These are phyloP conservation scores for Xylariaceae sp. DNA, from an alignment of 2,329 filamentous ascomycete species.

Conservation along the genomic window DNA sequence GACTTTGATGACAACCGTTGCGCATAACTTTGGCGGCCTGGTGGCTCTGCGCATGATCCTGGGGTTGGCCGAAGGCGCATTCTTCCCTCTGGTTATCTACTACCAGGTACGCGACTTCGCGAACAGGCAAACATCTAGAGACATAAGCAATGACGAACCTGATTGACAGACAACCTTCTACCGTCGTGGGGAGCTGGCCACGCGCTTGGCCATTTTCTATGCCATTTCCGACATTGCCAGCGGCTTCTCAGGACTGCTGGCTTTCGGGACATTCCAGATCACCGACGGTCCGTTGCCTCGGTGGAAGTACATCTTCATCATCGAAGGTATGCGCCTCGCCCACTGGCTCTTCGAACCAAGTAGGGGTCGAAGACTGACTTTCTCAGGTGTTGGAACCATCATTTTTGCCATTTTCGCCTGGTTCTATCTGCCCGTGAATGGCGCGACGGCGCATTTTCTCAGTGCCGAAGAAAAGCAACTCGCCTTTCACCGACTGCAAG, in stretches of 20 bases:
- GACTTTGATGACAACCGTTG: constrained; percentile 50
- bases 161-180: constrained; percentile 51
- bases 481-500: constrained; percentile 62
- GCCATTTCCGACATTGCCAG: constrained; percentile 66
- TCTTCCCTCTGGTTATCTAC: constrained; percentile 57
- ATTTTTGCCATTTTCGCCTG: constrained; percentile 55
- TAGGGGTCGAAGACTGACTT: neutral
- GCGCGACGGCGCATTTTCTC: constrained; percentile 57
- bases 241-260: constrained; percentile 36
- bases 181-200: constrained; percentile 60
- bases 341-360: neutral
- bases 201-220: constrained; percentile 65
- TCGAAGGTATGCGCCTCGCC: constrained; percentile 24
- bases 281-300: constrained; percentile 18
- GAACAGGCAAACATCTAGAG: neutral
- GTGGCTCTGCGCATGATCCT: constrained; percentile 62
- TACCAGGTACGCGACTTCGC: constrained; percentile 19
- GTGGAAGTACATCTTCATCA: constrained; percentile 40
- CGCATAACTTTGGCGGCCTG: constrained; percentile 54
- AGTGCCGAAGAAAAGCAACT: constrained; percentile 56
- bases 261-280: constrained; percentile 41
- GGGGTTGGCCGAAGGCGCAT: constrained; percentile 58
- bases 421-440: constrained; percentile 59
- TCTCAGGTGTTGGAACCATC: constrained; percentile 42
- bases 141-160: neutral